Evolutionary conservation across 495 filamentous ascomycete genomes (phyloP).

Genomic region (Friedmanniomyces endolithicus): DNA sequence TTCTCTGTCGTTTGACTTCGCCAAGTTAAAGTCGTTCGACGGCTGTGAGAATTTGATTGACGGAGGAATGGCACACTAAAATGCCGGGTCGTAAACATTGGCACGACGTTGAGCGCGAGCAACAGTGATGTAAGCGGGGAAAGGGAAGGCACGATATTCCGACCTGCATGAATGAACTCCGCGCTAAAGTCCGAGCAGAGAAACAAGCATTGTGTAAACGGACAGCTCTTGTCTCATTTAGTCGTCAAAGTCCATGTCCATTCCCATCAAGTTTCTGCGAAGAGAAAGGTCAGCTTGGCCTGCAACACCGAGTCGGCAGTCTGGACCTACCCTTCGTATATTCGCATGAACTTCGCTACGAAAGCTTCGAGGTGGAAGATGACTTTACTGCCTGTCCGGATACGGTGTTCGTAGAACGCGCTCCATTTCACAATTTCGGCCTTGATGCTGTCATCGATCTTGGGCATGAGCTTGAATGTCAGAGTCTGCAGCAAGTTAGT

Average conservation of each 20-base stretch:
- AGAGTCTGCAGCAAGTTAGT: constrained; percentile 41
- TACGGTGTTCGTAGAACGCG: constrained; percentile 91
- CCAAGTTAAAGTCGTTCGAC: not conserved
- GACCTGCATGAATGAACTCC: constrained; percentile 13
- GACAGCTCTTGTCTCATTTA: not conserved
- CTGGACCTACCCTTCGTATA: constrained; percentile 58
- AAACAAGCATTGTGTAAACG: not conserved
- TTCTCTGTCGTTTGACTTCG: not conserved
- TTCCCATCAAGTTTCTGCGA: constrained; percentile 70
- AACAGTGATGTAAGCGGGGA: constrained; percentile 15
- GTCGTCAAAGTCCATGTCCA: constrained; percentile 49
- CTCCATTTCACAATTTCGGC: constrained; percentile 89
- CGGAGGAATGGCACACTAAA: not conserved
- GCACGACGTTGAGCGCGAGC: not conserved
- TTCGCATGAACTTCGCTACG: constrained; percentile 94
- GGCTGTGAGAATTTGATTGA: not conserved
- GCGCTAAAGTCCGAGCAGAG: constrained; percentile 14
- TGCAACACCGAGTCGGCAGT: not conserved
- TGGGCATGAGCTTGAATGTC: constrained; percentile 78
- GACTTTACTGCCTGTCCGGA: constrained; percentile 79
- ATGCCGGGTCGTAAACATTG: not conserved
- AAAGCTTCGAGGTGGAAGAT: constrained; percentile 98
- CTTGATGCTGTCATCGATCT: constrained; percentile 79
- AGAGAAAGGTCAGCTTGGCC: constrained; percentile 5
- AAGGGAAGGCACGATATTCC: constrained; percentile 3